Base-by-base conservation (phyloP, 257 asterid genomes). In the Eucommia ulmoides region DNA sequence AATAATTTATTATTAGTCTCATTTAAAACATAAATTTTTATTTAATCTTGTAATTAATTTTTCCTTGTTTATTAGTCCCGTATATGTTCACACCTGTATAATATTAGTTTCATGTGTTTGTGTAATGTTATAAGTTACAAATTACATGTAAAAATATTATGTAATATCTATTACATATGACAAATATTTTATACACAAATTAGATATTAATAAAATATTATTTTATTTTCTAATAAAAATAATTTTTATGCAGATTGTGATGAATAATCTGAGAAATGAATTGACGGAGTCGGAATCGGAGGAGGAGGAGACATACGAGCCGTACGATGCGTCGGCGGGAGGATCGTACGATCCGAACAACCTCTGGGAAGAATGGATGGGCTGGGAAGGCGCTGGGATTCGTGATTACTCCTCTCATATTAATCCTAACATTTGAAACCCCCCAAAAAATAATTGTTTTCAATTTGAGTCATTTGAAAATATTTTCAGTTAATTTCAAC, bases 331-430 rank as follows among this genome's bases (percentile, higher is more conserved):
- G 9, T 24, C 72, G 23, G 64, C 60, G 65, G 65, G 82, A 56
- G 93, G 83, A 61, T 63, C 65, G 76, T 0, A 64, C 23, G 93
- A 84, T 24, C 70, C 71, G 7, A 89, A 84, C 24, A 96, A 91
- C 2, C 6, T 80, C 45, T 86, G 93, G 96, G 98, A 86, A 54
- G 96, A 89, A 48, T 89, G 96, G 96, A 89, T 80, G 94, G 98
- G 96, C 23, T 89, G 88, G 88, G 96, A 86, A 80, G 98, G 96
- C 29, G 96, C 89, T 5, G 94, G 98, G 16, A 85, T 82, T 50
- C 67, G 92, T 2, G 94, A 85, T 44, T 89, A 85, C 54, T 54
- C 96, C 0, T 80, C 94, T 4, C 98, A 83, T 41, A 58, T 89
- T 49, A 89, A 85, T 25, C 93, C 96, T 57, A 80, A 80, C 73